Conservation (phyloP, 306 rosid genomes). For the Hylodesmum podocarpum region DNA sequence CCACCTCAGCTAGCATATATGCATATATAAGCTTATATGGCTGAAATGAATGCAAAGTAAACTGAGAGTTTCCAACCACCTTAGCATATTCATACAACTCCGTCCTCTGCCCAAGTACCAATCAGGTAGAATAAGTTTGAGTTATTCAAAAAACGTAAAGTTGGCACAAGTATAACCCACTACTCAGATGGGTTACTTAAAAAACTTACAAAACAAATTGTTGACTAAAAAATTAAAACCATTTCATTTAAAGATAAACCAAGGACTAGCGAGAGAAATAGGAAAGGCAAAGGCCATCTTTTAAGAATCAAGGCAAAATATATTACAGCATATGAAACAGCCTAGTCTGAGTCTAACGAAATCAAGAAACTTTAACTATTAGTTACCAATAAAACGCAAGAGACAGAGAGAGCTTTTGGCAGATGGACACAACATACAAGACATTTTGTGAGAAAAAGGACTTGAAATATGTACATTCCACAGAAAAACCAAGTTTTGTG, state of each 20-base stretch:
- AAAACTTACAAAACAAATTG: not conserved
- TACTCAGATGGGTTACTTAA: not conserved
- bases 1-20: slow-evolving; percentile 91
- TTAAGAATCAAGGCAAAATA: too few relatives aligned
- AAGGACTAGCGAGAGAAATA: not conserved
- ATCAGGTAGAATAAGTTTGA: slow-evolving; percentile 28
- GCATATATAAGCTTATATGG: slow-evolving; percentile 94
- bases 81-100: slow-evolving; percentile 90
- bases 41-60: slow-evolving; percentile 79
- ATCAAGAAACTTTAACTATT: not conserved
- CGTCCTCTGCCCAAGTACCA: slow-evolving; percentile 72
- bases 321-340: too few relatives aligned
- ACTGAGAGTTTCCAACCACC: slow-evolving; percentile 96
- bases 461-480: slow-evolving; percentile 14
- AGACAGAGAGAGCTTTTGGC: not conserved
- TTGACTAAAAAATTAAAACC: too few relatives aligned
- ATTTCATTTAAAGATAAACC: slow-evolving; percentile 9
- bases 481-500: not conserved
- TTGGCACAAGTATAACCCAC: not conserved
- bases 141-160: too few relatives aligned
- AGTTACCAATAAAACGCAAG: not conserved
- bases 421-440: not conserved
- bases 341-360: not conserved
- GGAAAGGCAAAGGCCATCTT: not conserved
- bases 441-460: not conserved